Base-by-base conservation (phyloP, 2,329 filamentous ascomycete genomes). In the Sclerotinia nivalis region DNA sequence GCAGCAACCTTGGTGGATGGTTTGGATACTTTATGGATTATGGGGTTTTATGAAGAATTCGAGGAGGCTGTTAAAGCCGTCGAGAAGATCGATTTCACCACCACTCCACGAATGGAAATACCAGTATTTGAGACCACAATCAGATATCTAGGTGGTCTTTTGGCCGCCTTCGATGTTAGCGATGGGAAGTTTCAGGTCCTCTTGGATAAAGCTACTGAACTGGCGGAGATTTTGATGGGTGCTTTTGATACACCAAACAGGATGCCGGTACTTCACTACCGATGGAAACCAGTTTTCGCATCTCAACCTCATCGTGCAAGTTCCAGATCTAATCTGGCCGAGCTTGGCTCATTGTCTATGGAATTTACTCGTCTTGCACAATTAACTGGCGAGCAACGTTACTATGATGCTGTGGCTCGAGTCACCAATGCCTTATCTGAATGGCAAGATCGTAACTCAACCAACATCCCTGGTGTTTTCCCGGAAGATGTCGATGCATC, bases 91-190 rank as follows among this genome's bases (percentile, higher is more conserved):
- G 93, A 97, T 80, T 97, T 97, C 75, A 96, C 92, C 3, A 91
- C 87, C 15, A 90, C 88, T 40, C 80, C 83, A 20, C 84, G 89
- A 62, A 78, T 81, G 50, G 87, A 91, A 61, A 96, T 97, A 59
- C 93, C 93, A n/a, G 85, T 97, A 10, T 97, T 97, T 75, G 94
- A 97, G 80, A 96, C 93, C 0, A 92, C 90, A 15, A 97, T 98
- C 77, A 88, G 95, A 66, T 97, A 97, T 76, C 84, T 98, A 6
- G 95, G 95, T 45, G 95, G 95, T 1, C 82, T 98, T 56, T 78
- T 97, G 55, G 89, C 89, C 52, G 94, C 94, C 9, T 97, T 95
- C 78, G 95, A 98, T 81, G 85, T 97, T 69, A 94, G 91, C 66
- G 91, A 87, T 25, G 88, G 86, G 9, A 83, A 84, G 72, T 91